Evolutionary conservation across 352 stramenopile species (phyloP).

Genomic region (Albugo candida): DNA sequence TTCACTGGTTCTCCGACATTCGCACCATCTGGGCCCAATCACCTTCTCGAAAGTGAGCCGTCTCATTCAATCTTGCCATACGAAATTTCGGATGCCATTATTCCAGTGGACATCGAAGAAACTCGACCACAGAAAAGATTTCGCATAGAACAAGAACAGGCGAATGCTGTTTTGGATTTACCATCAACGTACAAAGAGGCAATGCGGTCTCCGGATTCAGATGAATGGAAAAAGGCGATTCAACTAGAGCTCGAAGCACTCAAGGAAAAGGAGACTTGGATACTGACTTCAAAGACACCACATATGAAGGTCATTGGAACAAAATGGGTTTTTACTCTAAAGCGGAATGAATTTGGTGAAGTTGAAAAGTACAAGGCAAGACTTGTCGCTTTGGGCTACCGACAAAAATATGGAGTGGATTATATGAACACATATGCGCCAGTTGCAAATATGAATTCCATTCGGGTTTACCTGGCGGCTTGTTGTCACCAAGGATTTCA

Average conservation of each 20-base stretch:
- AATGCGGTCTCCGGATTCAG: background rate
- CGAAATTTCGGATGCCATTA: no score
- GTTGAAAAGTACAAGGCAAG: slow-evolving; percentile 13
- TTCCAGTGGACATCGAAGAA: no score
- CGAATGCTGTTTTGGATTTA: background rate
- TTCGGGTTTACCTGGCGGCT: slow-evolving; percentile 11
- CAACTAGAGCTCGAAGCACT: slow-evolving; percentile 3
- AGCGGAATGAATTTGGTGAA: slow-evolving; percentile 4
- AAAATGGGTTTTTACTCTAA: slow-evolving; percentile 8
- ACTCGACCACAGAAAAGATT: no score
- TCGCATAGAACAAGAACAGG: no score
- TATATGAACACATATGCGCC: slow-evolving; percentile 13
- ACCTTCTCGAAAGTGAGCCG: no score
- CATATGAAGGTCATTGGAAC: slow-evolving; percentile 1
- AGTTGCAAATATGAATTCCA: slow-evolving; percentile 8
- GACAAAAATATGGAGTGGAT: slow-evolving; percentile 10
- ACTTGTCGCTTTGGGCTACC: slow-evolving; percentile 10
- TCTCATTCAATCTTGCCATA: no score
- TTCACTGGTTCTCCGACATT: no score
- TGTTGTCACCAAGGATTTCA: slow-evolving; percentile 6
- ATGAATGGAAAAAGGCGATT: slow-evolving; percentile 5
- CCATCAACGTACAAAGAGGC: slow-evolving; percentile 1
- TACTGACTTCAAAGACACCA: background rate
- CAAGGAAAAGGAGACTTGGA: slow-evolving; percentile 9
- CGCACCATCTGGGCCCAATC: no score